phyloP scores from a whole-genome alignment of 768 basidiomycete species.

The Xanthoconium stramineum region DNA sequence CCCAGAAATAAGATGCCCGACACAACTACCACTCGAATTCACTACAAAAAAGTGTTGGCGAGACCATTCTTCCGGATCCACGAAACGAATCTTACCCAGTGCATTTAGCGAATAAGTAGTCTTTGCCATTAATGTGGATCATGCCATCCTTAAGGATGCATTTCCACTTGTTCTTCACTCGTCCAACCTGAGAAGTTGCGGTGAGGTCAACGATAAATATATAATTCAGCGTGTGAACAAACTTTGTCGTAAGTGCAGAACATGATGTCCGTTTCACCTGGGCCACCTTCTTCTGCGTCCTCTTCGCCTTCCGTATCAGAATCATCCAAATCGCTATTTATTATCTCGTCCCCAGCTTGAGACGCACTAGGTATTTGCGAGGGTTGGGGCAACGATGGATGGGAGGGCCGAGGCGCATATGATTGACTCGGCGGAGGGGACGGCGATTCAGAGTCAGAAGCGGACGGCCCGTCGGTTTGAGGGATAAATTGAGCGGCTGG shows the following conservation, averaged over 20 bases:
- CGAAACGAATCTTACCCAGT: slow-evolving; percentile 67
- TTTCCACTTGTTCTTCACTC: slow-evolving; percentile 99
- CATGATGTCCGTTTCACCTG: slow-evolving; percentile 84
- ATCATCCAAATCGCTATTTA: slow-evolving; percentile 96
- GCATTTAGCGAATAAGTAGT: slow-evolving; percentile 96
- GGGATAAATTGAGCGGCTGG: slow-evolving; percentile 48
- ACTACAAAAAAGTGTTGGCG: slow-evolving; percentile 19
- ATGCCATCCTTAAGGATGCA: slow-evolving; percentile 96
- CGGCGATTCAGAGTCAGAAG: slow-evolving; percentile 65
- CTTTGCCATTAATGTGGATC: slow-evolving; percentile 94
- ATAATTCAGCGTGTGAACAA: slow-evolving; percentile 14
- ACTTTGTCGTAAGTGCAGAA: slow-evolving; percentile 99
- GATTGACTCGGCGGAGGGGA: slow-evolving; percentile 59
- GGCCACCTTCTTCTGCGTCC: slow-evolving; percentile 73
- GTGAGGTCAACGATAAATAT: not conserved
- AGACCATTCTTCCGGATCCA: not conserved
- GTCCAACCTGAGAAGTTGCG: slow-evolving; percentile 65
- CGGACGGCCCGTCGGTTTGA: slow-evolving; percentile 75
- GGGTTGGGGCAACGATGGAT: slow-evolving; percentile 74
- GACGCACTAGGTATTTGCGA: slow-evolving; percentile 37
- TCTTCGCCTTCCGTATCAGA: slow-evolving; percentile 86
- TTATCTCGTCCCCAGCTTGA: slow-evolving; percentile 68
- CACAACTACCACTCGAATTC: slow-evolving; percentile 45
- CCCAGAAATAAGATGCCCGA: slow-evolving; percentile 1
- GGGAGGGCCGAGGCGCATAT: slow-evolving; percentile 68